Conservation (phyloP, 2,329 filamentous ascomycete species). For the Lecanicillium sp. region DNA sequence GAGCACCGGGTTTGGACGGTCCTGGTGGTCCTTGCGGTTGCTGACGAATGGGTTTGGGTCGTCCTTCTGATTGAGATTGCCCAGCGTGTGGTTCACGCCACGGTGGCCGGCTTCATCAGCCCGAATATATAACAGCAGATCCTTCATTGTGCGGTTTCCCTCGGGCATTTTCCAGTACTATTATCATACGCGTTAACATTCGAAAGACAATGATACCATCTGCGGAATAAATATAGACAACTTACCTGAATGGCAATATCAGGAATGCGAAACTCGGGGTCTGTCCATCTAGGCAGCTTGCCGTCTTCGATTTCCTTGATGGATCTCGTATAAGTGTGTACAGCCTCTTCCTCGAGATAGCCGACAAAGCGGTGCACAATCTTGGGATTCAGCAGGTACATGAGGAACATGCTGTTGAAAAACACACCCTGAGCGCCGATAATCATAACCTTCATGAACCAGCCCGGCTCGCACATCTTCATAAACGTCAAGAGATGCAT, state of each 20-base stretch:
- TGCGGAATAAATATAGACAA: neutral
- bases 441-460: conserved; percentile 89
- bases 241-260: conserved; percentile 68
- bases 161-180: conserved; percentile 92
- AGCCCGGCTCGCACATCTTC: conserved; percentile 67
- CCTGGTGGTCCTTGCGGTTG: conserved; percentile 62
- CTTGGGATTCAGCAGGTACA: conserved; percentile 77
- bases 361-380: conserved; percentile 94
- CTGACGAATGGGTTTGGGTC: conserved; percentile 92
- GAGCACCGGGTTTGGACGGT: conserved; percentile 57
- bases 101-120: conserved; percentile 86
- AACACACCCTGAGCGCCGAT: conserved; percentile 91
- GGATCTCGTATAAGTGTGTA: conserved; percentile 87
- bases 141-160: conserved; percentile 70
- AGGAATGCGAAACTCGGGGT: conserved; percentile 62
- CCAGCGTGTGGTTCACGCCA: conserved; percentile 92
- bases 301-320: conserved; percentile 81
- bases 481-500: conserved; percentile 93
- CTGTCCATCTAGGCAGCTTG: conserved; percentile 72
- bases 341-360: conserved; percentile 94
- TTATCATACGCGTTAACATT: conserved; percentile 3
- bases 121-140: conserved; percentile 80
- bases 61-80: conserved; percentile 73
- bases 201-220: neutral
- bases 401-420: conserved; percentile 88